Percentiles rank a stretch among this genome's conserved stretches.
Conservation (phyloP, 2,329 filamentous ascomycete genomes). For the Fusarium floridanum region DNA sequence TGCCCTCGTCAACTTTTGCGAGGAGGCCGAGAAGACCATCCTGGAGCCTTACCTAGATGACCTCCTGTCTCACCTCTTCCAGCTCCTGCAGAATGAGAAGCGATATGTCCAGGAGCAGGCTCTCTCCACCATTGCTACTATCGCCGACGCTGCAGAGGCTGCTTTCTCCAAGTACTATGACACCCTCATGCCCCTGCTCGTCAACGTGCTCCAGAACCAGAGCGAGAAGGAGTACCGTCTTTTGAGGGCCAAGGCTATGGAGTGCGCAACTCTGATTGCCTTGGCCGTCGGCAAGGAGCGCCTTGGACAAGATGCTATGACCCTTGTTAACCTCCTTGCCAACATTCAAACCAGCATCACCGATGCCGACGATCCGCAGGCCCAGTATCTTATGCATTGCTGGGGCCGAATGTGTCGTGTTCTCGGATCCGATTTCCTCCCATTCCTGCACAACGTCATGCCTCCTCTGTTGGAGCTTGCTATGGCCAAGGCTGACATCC, state of each 20-base stretch:
- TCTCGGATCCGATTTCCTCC: constrained; percentile 88
- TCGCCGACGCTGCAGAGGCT: constrained; percentile 96
- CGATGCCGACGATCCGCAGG: constrained; percentile 94
- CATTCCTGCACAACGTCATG: constrained; percentile 93
- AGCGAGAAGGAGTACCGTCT: constrained; percentile 94
- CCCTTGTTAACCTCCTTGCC: constrained; percentile 87
- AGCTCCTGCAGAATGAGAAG: constrained; percentile 90
- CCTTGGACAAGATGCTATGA: constrained; percentile 88
- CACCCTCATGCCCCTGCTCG: constrained; percentile 93
- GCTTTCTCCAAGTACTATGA: constrained; percentile 97
- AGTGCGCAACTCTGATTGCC: constrained; percentile 96
- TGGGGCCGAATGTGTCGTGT: constrained; percentile 99
- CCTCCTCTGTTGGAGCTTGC: constrained; percentile 92
- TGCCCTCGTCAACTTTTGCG: constrained; percentile 98
- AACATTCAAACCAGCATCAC: constrained; percentile 88
- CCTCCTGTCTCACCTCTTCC: constrained; percentile 86
- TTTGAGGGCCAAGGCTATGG: constrained; percentile 97
- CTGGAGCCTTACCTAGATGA: constrained; percentile 94
- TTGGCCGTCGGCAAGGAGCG: constrained; percentile 94
- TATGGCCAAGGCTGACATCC: constrained; percentile 95
- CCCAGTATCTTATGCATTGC: constrained; percentile 97
- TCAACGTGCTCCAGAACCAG: constrained; percentile 88
- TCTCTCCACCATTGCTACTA: constrained; percentile 96
- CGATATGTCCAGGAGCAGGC: constrained; percentile 98
- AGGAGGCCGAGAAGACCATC: constrained; percentile 93